A percentile compares a stretch with the other conserved stretches of the same genome.
Evolutionary conservation across 257 asterid genomes (phyloP).

Genomic region (Ehretia macrophylla): DNA sequence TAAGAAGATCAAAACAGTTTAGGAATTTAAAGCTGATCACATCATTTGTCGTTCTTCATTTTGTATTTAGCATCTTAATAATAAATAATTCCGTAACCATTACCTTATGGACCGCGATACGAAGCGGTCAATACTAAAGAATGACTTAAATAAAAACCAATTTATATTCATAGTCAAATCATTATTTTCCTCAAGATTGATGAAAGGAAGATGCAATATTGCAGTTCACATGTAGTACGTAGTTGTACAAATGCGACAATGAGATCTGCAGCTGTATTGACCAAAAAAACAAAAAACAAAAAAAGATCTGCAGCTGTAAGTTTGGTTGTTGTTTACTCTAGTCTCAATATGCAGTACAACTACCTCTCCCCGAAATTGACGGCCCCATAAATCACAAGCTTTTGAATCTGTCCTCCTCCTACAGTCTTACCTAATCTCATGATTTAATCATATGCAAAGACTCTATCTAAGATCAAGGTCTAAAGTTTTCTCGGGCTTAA

Average conservation of each 20-base stretch:
- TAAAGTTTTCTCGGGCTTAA: too few species aligned
- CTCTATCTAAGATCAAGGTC: not conserved
- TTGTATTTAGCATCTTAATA: not conserved
- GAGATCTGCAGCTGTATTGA: constrained; percentile 28
- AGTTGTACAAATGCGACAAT: constrained; percentile 18
- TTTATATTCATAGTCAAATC: constrained; percentile 9
- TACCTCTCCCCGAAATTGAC: constrained; percentile 3
- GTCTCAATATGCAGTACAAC: not conserved
- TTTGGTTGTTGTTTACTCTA: too few species aligned
- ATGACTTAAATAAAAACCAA: constrained; percentile 4
- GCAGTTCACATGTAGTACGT: constrained; percentile 29
- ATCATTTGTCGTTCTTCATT: too few species aligned
- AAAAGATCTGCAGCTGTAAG: too few species aligned
- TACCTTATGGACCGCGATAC: not conserved
- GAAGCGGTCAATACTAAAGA: constrained; percentile 9
- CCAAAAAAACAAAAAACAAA: too few species aligned
- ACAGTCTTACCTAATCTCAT: constrained; percentile 9
- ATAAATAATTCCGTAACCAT: not conserved
- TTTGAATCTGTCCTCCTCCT: constrained; percentile 9
- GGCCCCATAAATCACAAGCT: constrained; percentile 5
- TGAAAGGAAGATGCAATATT: constrained; percentile 9
- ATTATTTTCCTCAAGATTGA: constrained; percentile 37
- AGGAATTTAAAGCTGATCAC: too few species aligned
- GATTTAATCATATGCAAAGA: not conserved
- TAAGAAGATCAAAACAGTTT: too few species aligned